A percentile compares a stretch with the other conserved stretches of the same genome.
Conservation (phyloP, 495 filamentous ascomycete genomes). For the Stereocaulon alpinum region DNA sequence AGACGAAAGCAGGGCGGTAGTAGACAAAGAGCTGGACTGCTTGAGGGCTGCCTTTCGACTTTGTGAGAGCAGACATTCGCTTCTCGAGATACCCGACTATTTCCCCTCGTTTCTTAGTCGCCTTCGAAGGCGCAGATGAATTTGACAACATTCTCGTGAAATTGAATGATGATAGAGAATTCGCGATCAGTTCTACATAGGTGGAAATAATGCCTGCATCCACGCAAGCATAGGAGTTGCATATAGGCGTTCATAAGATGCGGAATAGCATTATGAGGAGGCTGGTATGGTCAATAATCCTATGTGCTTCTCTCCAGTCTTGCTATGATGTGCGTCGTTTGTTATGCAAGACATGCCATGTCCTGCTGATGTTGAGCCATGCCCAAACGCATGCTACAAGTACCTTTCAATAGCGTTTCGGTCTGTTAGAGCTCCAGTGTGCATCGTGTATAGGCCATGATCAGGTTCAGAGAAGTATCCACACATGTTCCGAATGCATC, state of each 20-base stretch:
- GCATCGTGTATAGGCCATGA: too few species aligned
- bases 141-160: constrained; percentile 6
- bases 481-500: too few species aligned
- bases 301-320: too few species aligned
- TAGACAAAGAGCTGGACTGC: not conserved
- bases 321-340: too few species aligned
- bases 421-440: too few species aligned
- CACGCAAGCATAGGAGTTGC: constrained; percentile 6
- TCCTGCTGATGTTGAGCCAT: too few species aligned
- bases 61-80: constrained; percentile 9
- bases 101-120: constrained; percentile 2
- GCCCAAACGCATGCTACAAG: too few species aligned
- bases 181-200: not conserved
- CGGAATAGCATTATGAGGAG: constrained; percentile 2
- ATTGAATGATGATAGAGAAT: not conserved
- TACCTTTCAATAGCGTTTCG: too few species aligned
- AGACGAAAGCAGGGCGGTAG: constrained; percentile 2
- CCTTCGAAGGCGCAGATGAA: constrained; percentile 5
- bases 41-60: not conserved
- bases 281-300: not conserved
- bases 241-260: not conserved
- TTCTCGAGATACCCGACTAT: constrained; percentile 18
- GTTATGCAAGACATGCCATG: too few species aligned
- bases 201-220: not conserved
- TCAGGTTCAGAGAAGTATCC: too few species aligned